A percentile compares a stretch with the other conserved stretches of the same genome.
Evolutionary conservation across 78 protist genomes (phyloP).

Genomic region (Thecamonas trahens): DNA sequence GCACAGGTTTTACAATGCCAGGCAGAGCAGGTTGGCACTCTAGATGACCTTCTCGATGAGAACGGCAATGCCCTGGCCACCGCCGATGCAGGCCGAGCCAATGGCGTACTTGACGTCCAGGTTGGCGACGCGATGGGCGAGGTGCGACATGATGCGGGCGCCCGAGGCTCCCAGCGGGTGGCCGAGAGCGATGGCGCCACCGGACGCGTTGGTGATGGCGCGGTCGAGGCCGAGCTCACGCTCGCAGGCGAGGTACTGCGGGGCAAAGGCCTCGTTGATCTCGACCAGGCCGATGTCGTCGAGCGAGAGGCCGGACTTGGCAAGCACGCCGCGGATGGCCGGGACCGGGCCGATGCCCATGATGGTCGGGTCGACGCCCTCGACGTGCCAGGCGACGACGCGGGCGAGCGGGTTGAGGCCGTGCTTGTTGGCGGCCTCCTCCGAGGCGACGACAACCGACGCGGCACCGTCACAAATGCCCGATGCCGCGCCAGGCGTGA

Average conservation of each 20-base stretch:
- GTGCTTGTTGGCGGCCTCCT: slow-evolving; percentile 32
- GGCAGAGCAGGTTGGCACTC: no score
- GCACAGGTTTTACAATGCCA: no score
- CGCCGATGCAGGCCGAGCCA: slow-evolving; percentile 76
- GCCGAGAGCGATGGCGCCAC: slow-evolving; percentile 86
- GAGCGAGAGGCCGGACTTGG: slow-evolving; percentile 8
- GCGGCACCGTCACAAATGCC: slow-evolving; percentile 75
- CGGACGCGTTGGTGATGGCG: slow-evolving; percentile 46
- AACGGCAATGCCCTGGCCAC: slow-evolving; percentile 74
- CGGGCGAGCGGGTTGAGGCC: slow-evolving; percentile 50
- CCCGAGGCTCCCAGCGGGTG: slow-evolving; percentile 83
- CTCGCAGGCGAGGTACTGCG: slow-evolving; percentile 40
- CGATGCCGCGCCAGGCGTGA: slow-evolving; percentile 64
- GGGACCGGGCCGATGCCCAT: slow-evolving; percentile 61
- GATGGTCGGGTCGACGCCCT: slow-evolving; percentile 49
- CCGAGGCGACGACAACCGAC: slow-evolving; percentile 44
- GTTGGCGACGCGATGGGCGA: slow-evolving; percentile 30
- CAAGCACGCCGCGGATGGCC: slow-evolving; percentile 32
- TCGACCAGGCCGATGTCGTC: slow-evolving; percentile 49
- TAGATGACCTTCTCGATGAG: slow-evolving; percentile 56
- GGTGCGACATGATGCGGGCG: slow-evolving; percentile 54
- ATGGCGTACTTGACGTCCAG: slow-evolving; percentile 20
- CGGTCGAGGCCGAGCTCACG: neutral
- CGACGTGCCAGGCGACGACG: slow-evolving; percentile 14
- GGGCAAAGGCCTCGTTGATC: slow-evolving; percentile 81